Base-by-base conservation (phyloP, 345 rosid genomes). In the Aquilaria sinensis region DNA sequence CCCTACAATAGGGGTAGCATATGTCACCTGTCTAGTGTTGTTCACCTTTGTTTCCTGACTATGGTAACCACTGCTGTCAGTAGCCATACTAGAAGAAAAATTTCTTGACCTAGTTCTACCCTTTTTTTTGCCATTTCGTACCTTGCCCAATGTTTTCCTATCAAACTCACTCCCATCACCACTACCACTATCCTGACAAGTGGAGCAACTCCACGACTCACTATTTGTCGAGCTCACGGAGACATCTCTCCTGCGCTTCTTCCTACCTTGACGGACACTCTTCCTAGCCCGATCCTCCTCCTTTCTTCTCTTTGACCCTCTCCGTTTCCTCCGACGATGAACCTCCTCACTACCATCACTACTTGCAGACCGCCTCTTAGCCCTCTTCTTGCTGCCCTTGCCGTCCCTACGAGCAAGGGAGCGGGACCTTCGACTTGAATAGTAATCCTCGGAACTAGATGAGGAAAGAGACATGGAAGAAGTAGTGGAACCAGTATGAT, bases 351-450 rank as follows among this genome's bases (percentile, higher is more conserved):
- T 77, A 67, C 83, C 76, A 49, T 75, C 84, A n/a, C 64, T 48
- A 69, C 82, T 76, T 62, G 70, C 84, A 29, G 84, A 81, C 68
- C 57, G 71, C 57, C 68, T 67, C 10, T 78, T 73, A 47, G 69
- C 68, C 67, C 80, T 85, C 80, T 81, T 92, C 71, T 76, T 87
- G 67, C 73, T 70, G 43, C 63, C 60, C 66, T 82, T 86, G 12
- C 57, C 77, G 58, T 64, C 77, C 61, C 72, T 78, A 16, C 73
- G 61, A 6, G 72, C 45, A 16, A 48, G 73, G 61, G 88, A 75
- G 56, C 79, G 45, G 33, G 84, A 83, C 81, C 78, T 82, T 56
- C 70, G 64, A 69, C 73, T 73, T 62, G 67, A 76, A 68, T 65
- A 53, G 67, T 70, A 81, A 54, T 76, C 85, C 70, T 82, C 91